These are phyloP conservation scores for Nepenthes gracilis DNA, from an alignment of 148 eudicot species.

Conservation along the genomic window DNA sequence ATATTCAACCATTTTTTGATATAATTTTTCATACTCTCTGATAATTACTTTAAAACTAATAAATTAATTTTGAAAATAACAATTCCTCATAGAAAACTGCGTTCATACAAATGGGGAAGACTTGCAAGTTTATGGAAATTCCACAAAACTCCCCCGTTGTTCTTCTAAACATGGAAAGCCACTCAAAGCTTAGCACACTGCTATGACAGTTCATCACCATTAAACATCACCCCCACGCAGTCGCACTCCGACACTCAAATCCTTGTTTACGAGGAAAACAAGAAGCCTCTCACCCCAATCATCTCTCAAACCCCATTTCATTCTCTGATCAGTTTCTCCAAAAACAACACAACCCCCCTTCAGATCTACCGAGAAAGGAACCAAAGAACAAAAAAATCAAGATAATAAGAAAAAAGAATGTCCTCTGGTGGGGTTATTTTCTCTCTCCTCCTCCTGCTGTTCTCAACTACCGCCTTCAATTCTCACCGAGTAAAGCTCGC, in stretches of 20 bases:
- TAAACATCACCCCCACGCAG: not conserved
- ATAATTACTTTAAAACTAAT: too few relatives aligned
- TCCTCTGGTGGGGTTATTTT: not conserved
- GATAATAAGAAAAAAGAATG: not conserved
- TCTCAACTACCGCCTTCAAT: slow-evolving; percentile 13
- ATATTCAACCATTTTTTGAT: too few relatives aligned
- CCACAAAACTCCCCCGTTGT: too few relatives aligned
- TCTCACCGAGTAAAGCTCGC: slow-evolving; percentile 20
- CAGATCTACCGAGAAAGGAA: not conserved
- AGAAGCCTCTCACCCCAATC: not conserved
- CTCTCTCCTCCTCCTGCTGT: slow-evolving; percentile 26
- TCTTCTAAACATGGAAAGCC: not conserved
- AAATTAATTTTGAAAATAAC: too few relatives aligned
- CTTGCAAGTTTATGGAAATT: too few relatives aligned
- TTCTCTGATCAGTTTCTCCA: not conserved
- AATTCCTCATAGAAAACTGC: not conserved
- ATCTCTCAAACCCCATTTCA: not conserved
- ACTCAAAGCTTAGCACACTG: not conserved
- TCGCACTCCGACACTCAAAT: not conserved
- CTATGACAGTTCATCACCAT: not conserved
- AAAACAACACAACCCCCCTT: not conserved
- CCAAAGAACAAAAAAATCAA: too few relatives aligned
- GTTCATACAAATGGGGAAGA: not conserved
- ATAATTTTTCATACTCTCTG: too few relatives aligned
- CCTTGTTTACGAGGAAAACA: not conserved